Base-by-base conservation (phyloP, 1,284 basidiomycete species). In the Ganoderma leucocontextum region DNA sequence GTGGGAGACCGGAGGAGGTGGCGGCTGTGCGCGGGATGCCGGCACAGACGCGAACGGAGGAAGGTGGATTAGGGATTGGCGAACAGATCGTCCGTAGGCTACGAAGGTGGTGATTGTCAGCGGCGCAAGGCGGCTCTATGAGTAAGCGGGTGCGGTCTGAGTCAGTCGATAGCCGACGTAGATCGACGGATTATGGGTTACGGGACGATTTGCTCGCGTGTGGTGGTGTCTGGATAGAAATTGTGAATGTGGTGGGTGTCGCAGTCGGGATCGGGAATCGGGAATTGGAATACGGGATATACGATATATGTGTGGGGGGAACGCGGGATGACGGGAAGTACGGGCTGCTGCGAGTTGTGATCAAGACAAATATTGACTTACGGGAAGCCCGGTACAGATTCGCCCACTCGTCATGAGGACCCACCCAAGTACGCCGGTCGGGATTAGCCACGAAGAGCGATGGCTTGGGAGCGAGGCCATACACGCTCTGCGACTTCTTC, bases 371-470 rank as follows among this genome's bases (percentile, higher is more conserved):
- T 36, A 39, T 33, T 10, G 55, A n/a, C 55, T 35, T 38, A 35
- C 52, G 17, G 17, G 8, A 35, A 29, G 29, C 52, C 38, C 22
- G 58, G 38, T 13, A 19, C 57, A 36, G 33, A 52, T 38, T 15
- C 61, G 19, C 29, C 13, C 10, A 38, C 17, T 39, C n/a, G 52
- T 73, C 57, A 71, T 65, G 70, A 69, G 39, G 68, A 64, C 9
- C 66, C 64, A 33, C 69, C 57, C 58, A 52, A 39, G 47, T 68
- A 33, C 72, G 62, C 25, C 80, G 79, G 73, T 90, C 88, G 25
- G 89, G 89, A 78, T 91, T 91, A 47, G 87, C 88, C 62, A 91
- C 81, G 72, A 86, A 91, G 22, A 91, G 80, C 69, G 84, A 85
- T 15, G 85, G 80, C 70, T 85, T 82, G 44, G 86, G 87, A 41